A percentile compares a stretch with the other conserved stretches of the same genome.
Conservation (phyloP, 2,329 filamentous ascomycete genomes). For the Pseudogymnoascus sp. region DNA sequence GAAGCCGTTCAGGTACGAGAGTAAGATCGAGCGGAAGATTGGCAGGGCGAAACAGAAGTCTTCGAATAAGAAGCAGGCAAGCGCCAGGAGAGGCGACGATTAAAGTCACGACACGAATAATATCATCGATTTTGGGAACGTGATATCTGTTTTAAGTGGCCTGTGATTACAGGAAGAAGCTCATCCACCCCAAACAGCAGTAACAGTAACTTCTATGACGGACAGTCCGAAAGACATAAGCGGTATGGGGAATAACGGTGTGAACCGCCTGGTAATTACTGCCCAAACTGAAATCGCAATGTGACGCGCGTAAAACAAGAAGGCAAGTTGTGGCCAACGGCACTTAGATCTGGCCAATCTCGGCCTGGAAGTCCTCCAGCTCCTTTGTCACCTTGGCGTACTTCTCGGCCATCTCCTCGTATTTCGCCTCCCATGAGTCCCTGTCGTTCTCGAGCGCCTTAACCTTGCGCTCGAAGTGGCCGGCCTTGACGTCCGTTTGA, state of each 20-base stretch:
- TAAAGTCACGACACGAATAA: slow-evolving; percentile 6
- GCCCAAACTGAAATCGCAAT: slow-evolving; percentile 7
- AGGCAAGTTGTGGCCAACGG: neutral
- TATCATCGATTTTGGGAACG: neutral
- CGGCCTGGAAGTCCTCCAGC: slow-evolving; percentile 79
- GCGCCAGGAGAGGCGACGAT: slow-evolving; percentile 26
- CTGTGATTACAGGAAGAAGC: slow-evolving; percentile 7
- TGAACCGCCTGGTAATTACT: slow-evolving; percentile 6
- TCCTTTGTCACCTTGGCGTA: slow-evolving; percentile 79
- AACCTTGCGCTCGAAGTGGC: slow-evolving; percentile 98
- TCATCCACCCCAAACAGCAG: slow-evolving; percentile 8
- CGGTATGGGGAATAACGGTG: slow-evolving; percentile 1
- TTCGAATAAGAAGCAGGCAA: slow-evolving; percentile 43
- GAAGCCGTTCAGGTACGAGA: slow-evolving; percentile 89
- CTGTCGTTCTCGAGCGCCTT: slow-evolving; percentile 88
- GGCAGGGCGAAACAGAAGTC: slow-evolving; percentile 63
- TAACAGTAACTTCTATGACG: slow-evolving; percentile 6
- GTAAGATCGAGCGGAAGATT: slow-evolving; percentile 74
- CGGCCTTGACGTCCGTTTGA: slow-evolving; percentile 98
- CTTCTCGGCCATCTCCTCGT: slow-evolving; percentile 95
- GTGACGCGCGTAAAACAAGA: slow-evolving; percentile 7
- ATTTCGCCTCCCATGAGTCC: slow-evolving; percentile 95
- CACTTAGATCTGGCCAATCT: slow-evolving; percentile 85
- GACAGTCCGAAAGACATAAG: neutral
- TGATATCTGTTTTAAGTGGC: slow-evolving; percentile 9